Conservation (phyloP, 768 basidiomycete genomes). For the Lactarius pseudohatsudake region DNA sequence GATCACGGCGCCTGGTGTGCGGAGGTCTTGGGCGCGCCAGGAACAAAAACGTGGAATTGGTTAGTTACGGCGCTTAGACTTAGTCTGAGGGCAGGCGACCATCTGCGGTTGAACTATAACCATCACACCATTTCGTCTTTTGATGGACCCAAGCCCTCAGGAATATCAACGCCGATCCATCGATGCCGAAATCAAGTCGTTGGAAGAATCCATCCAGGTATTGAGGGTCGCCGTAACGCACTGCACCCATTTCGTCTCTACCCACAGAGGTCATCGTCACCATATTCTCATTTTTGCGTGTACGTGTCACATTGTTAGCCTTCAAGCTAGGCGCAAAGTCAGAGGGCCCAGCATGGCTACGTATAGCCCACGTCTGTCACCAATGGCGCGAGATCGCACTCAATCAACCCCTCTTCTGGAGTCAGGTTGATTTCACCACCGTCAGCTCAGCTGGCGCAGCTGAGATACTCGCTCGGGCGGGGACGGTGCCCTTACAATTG, state of each 20-base stretch:
- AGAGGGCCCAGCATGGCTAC: slow-evolving; percentile 10
- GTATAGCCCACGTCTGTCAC: slow-evolving; percentile 20
- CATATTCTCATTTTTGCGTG: slow-evolving; percentile 14
- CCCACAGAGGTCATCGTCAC: slow-evolving; percentile 10
- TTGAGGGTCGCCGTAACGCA: slow-evolving; percentile 15
- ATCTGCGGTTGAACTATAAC: not conserved
- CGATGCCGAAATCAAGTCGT: slow-evolving; percentile 10
- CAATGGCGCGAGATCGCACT: slow-evolving; percentile 26
- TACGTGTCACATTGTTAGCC: not conserved
- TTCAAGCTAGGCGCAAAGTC: too few relatives aligned
- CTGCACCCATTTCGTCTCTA: slow-evolving; percentile 17
- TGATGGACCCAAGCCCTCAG: not conserved
- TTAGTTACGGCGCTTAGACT: too few relatives aligned
- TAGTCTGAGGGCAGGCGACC: too few relatives aligned
- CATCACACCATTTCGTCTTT: not conserved
- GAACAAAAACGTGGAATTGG: too few relatives aligned
- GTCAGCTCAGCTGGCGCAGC: not conserved
- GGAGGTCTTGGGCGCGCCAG: too few relatives aligned
- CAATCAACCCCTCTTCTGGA: slow-evolving; percentile 17
- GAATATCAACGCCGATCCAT: slow-evolving; percentile 4
- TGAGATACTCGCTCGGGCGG: slow-evolving; percentile 18
- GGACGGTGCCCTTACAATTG: slow-evolving; percentile 8
- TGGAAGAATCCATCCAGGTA: slow-evolving; percentile 5
- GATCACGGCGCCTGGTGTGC: too few relatives aligned
- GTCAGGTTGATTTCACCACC: slow-evolving; percentile 11